Conservation (phyloP, 345 rosid species). For the Anastatica hierochuntica region DNA sequence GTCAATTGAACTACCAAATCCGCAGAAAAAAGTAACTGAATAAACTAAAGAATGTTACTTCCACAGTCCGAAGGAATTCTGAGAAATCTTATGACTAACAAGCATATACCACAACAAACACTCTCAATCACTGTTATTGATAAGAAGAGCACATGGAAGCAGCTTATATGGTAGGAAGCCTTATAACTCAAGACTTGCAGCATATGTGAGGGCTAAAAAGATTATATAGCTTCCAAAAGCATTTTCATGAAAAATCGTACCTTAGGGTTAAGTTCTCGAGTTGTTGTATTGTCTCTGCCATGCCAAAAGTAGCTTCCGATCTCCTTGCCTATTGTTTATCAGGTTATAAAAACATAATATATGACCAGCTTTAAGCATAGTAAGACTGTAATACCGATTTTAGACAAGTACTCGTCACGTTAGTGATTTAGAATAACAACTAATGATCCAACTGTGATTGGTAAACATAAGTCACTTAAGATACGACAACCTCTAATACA, state of each 20-base stretch:
- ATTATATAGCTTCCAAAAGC: background rate
- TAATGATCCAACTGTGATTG: slow-evolving; percentile 1
- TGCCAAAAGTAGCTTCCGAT: slow-evolving; percentile 82
- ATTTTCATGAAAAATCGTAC: slow-evolving; percentile 28
- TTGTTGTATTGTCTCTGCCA: slow-evolving; percentile 68
- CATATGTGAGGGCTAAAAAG: too few species aligned
- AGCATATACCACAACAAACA: too few species aligned
- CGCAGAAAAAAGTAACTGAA: too few species aligned
- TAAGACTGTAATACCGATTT: background rate
- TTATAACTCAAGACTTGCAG: too few species aligned
- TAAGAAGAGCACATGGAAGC: too few species aligned
- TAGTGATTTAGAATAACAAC: background rate
- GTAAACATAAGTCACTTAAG: background rate
- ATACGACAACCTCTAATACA: slow-evolving; percentile 2
- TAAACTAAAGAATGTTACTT: too few species aligned
- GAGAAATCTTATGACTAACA: background rate
- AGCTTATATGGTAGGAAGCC: too few species aligned
- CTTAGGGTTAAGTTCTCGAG: slow-evolving; percentile 89
- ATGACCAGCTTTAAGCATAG: background rate
- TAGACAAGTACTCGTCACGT: background rate
- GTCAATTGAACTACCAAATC: too few species aligned
- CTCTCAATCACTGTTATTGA: too few species aligned
- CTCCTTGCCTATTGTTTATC: slow-evolving; percentile 53
- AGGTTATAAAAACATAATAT: background rate
- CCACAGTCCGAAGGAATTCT: background rate